A percentile compares a stretch with the other conserved stretches of the same genome.
Evolutionary conservation across 1,284 basidiomycete genomes (phyloP).

Genomic region (Nidula niveotomentosa): DNA sequence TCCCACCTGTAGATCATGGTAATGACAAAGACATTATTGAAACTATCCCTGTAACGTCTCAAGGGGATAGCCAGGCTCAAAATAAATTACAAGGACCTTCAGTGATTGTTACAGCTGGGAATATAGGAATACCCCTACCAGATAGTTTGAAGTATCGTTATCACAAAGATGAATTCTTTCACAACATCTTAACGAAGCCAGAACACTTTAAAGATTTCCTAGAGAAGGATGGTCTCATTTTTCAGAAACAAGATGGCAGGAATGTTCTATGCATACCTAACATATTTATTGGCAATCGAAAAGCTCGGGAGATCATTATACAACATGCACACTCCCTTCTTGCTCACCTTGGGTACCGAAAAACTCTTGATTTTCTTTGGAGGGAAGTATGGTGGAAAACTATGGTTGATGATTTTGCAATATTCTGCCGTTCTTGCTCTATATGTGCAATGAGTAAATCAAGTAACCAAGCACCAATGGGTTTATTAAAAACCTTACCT

Average conservation of each 20-base stretch:
- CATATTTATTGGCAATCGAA: background rate
- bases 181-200: background rate
- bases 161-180: background rate
- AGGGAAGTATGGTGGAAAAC: too few species aligned
- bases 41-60: background rate
- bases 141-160: background rate
- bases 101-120: background rate
- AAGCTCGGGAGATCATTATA: background rate
- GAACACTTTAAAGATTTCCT: background rate
- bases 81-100: background rate
- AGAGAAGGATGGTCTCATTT: background rate
- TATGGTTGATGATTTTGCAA: too few species aligned
- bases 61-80: background rate
- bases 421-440: too few species aligned
- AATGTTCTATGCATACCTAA: background rate
- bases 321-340: background rate
- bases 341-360: background rate
- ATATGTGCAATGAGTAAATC: too few species aligned
- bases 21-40: too few species aligned
- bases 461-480: background rate
- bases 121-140: background rate
- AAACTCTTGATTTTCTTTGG: too few species aligned
- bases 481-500: background rate
- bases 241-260: background rate
- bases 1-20: background rate